Evolutionary conservation across 208 protist genomes (phyloP).

Genomic region (Leishmania braziliensis): DNA sequence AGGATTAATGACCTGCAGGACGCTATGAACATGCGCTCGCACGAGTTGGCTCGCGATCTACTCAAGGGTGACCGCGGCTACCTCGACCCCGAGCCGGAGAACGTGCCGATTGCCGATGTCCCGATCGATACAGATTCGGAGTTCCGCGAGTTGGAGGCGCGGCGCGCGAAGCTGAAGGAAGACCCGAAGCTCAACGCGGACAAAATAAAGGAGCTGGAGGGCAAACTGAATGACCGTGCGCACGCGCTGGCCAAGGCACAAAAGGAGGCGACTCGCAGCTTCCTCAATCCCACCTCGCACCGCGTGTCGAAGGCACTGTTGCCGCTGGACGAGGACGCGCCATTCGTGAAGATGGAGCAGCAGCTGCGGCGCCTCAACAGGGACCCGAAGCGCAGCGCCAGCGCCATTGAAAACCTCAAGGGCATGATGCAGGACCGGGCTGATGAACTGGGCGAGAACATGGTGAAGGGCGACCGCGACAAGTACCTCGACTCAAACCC

Average conservation of each 20-base stretch:
- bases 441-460: conserved; percentile 58
- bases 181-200: conserved; percentile 52
- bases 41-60: conserved; percentile 62
- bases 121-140: conserved; percentile 53
- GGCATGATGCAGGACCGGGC: conserved; percentile 77
- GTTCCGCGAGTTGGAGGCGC: conserved; percentile 62
- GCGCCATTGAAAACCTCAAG: conserved; percentile 67
- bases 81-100: conserved; percentile 77
- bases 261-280: conserved; percentile 58
- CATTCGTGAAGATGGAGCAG: conserved; percentile 69
- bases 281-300: conserved; percentile 56
- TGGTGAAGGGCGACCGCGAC: conserved; percentile 67
- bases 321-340: conserved; percentile 66
- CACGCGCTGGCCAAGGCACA: conserved; percentile 63
- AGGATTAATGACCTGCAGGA: conserved; percentile 55
- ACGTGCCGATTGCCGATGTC: conserved; percentile 63
- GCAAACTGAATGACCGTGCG: conserved; percentile 71
- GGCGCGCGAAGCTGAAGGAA: conserved; percentile 72
- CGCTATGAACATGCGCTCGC: conserved; percentile 60
- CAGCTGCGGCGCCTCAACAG: conserved; percentile 63
- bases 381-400: conserved; percentile 57
- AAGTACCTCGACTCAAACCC: conserved; percentile 71
- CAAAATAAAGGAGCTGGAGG: conserved; percentile 60
- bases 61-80: conserved; percentile 70
- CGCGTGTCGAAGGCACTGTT: conserved; percentile 65